Conservation (phyloP, 2,329 filamentous ascomycete genomes). For the Penicillium griseofulvum region DNA sequence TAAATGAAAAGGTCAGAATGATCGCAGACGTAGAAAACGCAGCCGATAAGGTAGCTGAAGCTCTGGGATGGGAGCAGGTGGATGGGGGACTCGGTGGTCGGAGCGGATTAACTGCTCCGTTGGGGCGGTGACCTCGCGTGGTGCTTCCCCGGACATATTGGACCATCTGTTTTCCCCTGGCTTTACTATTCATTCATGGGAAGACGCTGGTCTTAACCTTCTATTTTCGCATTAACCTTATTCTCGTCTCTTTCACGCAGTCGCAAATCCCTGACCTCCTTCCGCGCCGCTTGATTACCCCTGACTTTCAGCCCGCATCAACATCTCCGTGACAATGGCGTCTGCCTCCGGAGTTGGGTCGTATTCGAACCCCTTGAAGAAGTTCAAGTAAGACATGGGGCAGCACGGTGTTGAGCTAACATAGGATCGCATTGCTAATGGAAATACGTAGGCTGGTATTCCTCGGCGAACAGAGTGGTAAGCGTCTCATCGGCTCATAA, state of each 20-base stretch:
- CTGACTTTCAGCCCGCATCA: constrained; percentile 28
- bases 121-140: constrained; percentile 18
- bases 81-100: constrained; percentile 27
- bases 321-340: constrained; percentile 64
- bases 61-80: constrained; percentile 14
- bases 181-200: background rate
- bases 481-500: constrained; percentile 9
- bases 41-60: constrained; percentile 21
- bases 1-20: constrained; percentile 17
- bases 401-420: too few relatives aligned
- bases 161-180: constrained; percentile 4
- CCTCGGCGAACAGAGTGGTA: constrained; percentile 97
- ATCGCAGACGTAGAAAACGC: constrained; percentile 14
- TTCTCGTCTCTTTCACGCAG: background rate
- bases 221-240: background rate
- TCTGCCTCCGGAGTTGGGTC: constrained; percentile 68
- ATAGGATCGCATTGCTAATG: constrained; percentile 25
- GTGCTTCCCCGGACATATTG: constrained; percentile 27
- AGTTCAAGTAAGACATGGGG: constrained; percentile 77
- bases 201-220: constrained; percentile 1
- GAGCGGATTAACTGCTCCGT: constrained; percentile 33
- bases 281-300: constrained; percentile 23
- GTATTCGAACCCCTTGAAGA: constrained; percentile 99
- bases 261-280: background rate
- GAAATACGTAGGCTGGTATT: constrained; percentile 74